Base-by-base conservation (phyloP, 352 stramenopile genomes). In the Phytophthora chlamydospora region DNA sequence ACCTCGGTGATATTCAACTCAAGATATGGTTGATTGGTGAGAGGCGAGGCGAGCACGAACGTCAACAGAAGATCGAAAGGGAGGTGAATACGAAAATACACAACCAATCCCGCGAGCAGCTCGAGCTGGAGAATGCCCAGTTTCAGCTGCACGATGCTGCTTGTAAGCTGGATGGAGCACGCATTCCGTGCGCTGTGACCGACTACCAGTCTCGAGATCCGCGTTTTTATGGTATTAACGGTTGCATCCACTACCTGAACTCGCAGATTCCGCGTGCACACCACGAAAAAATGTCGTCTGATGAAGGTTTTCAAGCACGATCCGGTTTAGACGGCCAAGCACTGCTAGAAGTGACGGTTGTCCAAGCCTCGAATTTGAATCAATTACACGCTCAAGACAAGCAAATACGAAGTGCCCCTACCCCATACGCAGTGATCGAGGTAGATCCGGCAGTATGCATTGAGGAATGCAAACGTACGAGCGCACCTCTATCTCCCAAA, bases 161-260 rank as follows among this genome's bases (percentile, higher is more conserved):
- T 41, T 89, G 83, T 34, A 84, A 83, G 29, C 54, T 92, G n/a
- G 83, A 92, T 36, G 83, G 83, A 3, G 83, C 83, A 0, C 68
- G 80, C 3, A 88, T 92, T 31, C 65, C 83, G 1, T 92, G 83
- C 31, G 79, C 77, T 1, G 79, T 83, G 8, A 57, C 78, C 29
- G 80, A 90, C 35, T 92, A 92, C 43, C 80, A 80, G 40, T 24
- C 73, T 2, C 75, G 72, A 3, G 70, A 90, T 10, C 83, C 83
- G 2, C 71, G 80, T n/a, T 92, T 92, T 51, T 92, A 92, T 49
- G 83, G 83, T 6, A 80, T 92, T 39, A 92, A 92, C 44, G 83
- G 83, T 9, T 90, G 80, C 59, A 89, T 92, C 56, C 80, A 92
- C 33, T 73, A 85, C 13, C 57, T 90, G 6, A 88, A 89, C 40